A percentile compares a stretch with the other conserved stretches of the same genome.
Evolutionary conservation across 345 rosid genomes (phyloP).

Genomic region (Syzygium grande): DNA sequence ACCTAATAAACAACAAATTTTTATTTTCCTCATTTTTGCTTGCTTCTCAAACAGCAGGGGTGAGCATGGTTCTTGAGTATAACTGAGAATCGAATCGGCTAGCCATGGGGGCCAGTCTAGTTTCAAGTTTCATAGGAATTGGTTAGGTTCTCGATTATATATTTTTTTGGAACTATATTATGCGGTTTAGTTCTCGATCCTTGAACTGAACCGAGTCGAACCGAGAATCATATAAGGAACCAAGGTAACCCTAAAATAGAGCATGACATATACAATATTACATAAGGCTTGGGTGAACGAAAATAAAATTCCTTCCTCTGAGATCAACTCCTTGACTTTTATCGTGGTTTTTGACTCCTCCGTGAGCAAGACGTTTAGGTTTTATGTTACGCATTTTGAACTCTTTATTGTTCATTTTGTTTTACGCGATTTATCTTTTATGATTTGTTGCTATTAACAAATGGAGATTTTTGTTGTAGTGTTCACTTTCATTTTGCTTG

Average conservation of each 20-base stretch:
- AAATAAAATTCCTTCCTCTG: not conserved
- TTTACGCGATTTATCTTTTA: not conserved
- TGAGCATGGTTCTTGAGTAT: not conserved
- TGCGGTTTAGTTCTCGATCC: too few relatives aligned
- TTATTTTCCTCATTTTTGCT: not conserved
- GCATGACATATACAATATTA: not conserved
- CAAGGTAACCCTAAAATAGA: too few relatives aligned
- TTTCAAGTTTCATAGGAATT: too few relatives aligned
- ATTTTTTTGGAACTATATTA: too few relatives aligned
- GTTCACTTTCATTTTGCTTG: not conserved
- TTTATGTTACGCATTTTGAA: rapidly evolving
- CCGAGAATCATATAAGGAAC: too few relatives aligned
- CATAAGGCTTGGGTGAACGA: not conserved
- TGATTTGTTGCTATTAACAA: not conserved
- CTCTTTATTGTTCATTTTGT: not conserved
- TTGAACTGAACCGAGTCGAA: too few relatives aligned
- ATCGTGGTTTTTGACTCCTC: not conserved
- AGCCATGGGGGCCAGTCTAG: too few relatives aligned
- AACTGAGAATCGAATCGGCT: not conserved
- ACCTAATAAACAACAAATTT: not conserved
- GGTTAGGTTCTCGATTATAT: too few relatives aligned
- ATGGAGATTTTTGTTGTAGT: not conserved
- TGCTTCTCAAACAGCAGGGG: not conserved
- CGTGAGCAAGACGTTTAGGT: not conserved
- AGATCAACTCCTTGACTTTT: not conserved